phyloP scores from a whole-genome alignment of 75 land plant genomes.

The Pinus tabuliformis region DNA sequence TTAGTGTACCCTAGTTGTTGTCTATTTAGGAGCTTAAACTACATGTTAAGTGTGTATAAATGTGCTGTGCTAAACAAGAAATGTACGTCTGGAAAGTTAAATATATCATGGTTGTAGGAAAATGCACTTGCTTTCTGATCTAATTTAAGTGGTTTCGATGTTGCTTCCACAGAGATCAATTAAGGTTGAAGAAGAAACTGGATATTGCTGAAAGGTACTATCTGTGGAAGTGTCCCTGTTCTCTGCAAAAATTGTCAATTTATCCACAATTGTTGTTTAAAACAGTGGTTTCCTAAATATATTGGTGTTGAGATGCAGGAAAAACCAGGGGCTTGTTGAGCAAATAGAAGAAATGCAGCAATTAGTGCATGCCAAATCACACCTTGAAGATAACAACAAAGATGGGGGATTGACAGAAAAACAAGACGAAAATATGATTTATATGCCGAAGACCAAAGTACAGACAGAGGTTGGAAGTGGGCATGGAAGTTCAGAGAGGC shows the following conservation, averaged over 20 bases:
- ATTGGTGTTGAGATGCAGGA: not conserved
- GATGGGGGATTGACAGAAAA: not conserved
- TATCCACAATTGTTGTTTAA: not conserved
- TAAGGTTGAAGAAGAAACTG: conserved; percentile 10
- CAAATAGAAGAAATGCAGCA: conserved; percentile 1
- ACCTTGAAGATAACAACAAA: not conserved
- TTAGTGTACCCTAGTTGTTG: too few species aligned
- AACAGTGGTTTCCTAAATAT: not conserved
- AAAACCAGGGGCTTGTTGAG: conserved; percentile 1
- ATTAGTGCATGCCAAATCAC: not conserved
- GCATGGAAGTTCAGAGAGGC: conserved; percentile 10
- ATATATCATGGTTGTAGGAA: too few species aligned
- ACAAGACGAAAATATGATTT: conserved; percentile 6
- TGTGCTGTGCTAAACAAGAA: too few species aligned
- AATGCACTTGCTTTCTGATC: not conserved
- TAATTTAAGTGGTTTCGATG: not conserved
- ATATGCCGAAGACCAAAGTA: not conserved
- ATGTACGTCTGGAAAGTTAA: too few species aligned
- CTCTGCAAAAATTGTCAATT: not conserved
- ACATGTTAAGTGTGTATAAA: too few species aligned
- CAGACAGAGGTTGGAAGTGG: not conserved
- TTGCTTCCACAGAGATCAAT: conserved; percentile 5
- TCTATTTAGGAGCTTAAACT: too few species aligned
- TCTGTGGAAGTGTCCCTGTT: not conserved
- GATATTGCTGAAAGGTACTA: conserved; percentile 4